phyloP scores from a whole-genome alignment of 2,329 filamentous ascomycete species.

The Talaromyces sp. region DNA sequence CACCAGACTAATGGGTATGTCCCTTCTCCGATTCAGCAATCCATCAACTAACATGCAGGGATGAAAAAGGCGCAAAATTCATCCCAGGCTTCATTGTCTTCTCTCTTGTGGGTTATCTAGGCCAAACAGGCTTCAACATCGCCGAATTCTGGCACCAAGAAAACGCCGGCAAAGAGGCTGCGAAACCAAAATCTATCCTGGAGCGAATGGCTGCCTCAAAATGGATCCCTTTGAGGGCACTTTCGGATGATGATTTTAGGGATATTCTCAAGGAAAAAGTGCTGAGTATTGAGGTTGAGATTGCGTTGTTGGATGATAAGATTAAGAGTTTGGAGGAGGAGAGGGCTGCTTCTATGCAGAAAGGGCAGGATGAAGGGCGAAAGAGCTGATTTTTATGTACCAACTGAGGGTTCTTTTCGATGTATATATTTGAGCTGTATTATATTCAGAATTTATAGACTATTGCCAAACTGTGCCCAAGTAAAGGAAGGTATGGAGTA shows the following conservation, averaged over 20 bases:
- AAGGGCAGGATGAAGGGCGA: not conserved
- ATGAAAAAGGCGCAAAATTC: conserved; percentile 49
- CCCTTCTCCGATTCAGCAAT: not conserved
- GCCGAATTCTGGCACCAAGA: conserved; percentile 50
- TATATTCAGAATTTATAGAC: not conserved
- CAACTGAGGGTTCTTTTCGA: not conserved
- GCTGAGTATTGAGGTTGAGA: conserved; percentile 70
- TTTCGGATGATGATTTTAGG: conserved; percentile 72
- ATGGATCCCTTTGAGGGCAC: conserved; percentile 68
- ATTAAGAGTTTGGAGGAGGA: conserved; percentile 56
- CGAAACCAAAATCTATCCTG: conserved; percentile 43
- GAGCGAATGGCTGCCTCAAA: conserved; percentile 59
- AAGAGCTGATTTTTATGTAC: not conserved
- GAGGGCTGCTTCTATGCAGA: conserved; percentile 8
- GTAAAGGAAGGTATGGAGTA: not conserved
- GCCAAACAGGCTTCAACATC: conserved; percentile 57
- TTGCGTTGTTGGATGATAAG: conserved; percentile 74
- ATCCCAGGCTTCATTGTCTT: conserved; percentile 62
- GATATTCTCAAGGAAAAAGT: conserved; percentile 69
- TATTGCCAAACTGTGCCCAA: not conserved
- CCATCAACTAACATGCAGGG: not conserved
- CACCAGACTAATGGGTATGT: conserved; percentile 56
- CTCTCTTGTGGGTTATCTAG: conserved; percentile 56
- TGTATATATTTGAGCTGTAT: not conserved
- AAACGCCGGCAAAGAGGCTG: conserved; percentile 30